Evolutionary conservation across 2,329 filamentous ascomycete genomes (phyloP).

Genomic region (Claviceps digitariae): DNA sequence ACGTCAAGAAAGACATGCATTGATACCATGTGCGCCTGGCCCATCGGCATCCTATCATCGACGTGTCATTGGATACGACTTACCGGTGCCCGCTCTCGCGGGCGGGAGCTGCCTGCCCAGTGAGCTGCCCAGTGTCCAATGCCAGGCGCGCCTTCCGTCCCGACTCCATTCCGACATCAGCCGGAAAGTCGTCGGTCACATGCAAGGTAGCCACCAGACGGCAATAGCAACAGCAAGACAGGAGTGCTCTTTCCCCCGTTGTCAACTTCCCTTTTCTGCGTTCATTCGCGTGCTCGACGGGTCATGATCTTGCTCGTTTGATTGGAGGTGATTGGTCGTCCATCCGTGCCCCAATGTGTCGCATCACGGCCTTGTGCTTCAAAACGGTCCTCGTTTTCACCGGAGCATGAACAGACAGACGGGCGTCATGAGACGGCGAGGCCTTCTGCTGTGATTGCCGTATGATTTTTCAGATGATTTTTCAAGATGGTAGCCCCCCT

Average conservation of each 20-base stretch:
- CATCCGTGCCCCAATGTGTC: not conserved
- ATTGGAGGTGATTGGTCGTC: not conserved
- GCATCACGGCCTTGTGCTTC: not conserved
- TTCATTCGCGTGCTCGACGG: not conserved
- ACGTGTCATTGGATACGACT: not conserved
- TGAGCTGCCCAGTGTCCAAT: not conserved
- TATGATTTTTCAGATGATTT: not conserved
- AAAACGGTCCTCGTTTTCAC: not conserved
- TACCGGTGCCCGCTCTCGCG: not conserved
- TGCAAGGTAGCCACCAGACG: too few relatives aligned
- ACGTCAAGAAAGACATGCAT: not conserved
- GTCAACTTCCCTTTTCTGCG: not conserved
- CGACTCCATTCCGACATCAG: not conserved
- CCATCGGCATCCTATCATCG: too few relatives aligned
- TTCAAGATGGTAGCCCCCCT: too few relatives aligned
- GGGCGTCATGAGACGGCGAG: not conserved
- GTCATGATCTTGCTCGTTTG: not conserved
- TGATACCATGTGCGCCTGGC: not conserved
- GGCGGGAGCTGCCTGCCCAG: not conserved
- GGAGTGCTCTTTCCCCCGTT: not conserved
- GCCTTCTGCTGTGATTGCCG: not conserved
- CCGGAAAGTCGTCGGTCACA: not conserved
- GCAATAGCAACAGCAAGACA: too few relatives aligned
- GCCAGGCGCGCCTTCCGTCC: not conserved
- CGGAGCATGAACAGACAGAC: not conserved